These are phyloP conservation scores for Diaporthe aspalathi DNA, from an alignment of 2,329 filamentous ascomycete genomes.

Conservation along the genomic window DNA sequence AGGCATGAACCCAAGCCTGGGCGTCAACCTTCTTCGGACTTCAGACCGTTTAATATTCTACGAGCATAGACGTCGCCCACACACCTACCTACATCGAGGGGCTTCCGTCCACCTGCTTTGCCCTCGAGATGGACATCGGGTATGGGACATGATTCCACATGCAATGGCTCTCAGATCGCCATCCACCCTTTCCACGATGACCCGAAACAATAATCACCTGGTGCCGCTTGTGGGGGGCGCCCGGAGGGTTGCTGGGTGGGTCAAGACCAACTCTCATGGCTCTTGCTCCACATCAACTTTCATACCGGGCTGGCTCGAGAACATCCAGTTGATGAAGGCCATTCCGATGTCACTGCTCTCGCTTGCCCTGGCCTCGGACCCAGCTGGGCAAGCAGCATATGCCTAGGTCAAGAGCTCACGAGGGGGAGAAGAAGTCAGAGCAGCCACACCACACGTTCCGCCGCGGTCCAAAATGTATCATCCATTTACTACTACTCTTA, in stretches of 20 bases:
- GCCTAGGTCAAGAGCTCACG: not conserved
- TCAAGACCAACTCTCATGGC: not conserved
- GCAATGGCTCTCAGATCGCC: not conserved
- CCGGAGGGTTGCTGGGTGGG: not conserved
- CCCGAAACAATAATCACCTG: not conserved
- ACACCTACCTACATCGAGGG: not conserved
- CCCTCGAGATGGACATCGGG: not conserved
- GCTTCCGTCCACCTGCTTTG: not conserved
- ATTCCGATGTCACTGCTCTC: not conserved
- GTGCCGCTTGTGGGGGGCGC: no score
- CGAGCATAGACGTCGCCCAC: not conserved
- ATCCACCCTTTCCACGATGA: not conserved
- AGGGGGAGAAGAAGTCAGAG: no score
- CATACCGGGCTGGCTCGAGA: not conserved
- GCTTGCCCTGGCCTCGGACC: no score
- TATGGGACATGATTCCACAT: not conserved
- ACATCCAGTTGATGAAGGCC: not conserved
- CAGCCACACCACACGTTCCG: not conserved
- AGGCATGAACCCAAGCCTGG: not conserved
- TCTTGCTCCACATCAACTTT: not conserved
- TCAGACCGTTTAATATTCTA: not conserved
- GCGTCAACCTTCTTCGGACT: not conserved
- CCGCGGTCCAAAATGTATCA: not conserved
- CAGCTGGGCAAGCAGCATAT: not conserved
- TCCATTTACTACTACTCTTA: constrained; percentile 1